phyloP scores from a whole-genome alignment of 2,329 filamentous ascomycete genomes.

The Cytospora piceicola region DNA sequence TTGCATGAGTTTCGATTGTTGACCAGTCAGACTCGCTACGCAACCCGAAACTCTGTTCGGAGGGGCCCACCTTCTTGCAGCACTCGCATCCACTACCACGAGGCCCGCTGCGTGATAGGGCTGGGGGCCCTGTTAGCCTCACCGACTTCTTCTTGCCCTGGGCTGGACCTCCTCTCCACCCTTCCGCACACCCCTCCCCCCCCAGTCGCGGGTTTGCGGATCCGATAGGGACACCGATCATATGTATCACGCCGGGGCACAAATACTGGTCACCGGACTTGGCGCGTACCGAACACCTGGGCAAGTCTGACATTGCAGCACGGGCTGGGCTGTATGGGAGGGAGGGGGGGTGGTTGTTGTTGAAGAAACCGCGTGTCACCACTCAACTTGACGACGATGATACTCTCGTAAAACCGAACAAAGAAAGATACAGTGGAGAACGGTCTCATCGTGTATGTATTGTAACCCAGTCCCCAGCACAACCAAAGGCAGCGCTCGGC shows the following conservation, averaged over 20 bases:
- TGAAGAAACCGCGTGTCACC: conserved; percentile 24
- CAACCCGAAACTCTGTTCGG: conserved; percentile 18
- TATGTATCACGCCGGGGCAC: no score
- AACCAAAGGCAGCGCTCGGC: neutral
- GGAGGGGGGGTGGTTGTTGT: no score
- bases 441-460: conserved; percentile 15
- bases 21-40: conserved; percentile 8
- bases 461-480: neutral
- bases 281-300: conserved; percentile 10
- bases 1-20: neutral
- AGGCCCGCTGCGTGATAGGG: conserved; percentile 24
- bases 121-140: conserved; percentile 15
- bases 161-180: neutral
- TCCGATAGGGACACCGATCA: no score
- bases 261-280: conserved; percentile 16
- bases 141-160: conserved; percentile 17
- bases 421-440: conserved; percentile 11
- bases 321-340: neutral
- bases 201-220: neutral
- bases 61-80: conserved; percentile 18
- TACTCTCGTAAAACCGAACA: neutral
- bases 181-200: no score
- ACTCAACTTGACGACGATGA: conserved; percentile 18
- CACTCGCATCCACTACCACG: conserved; percentile 23
- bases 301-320: conserved; percentile 13